Base-by-base conservation (phyloP, 1,139 yeast genomes). In the Magnusiomyces suaveolens region DNA sequence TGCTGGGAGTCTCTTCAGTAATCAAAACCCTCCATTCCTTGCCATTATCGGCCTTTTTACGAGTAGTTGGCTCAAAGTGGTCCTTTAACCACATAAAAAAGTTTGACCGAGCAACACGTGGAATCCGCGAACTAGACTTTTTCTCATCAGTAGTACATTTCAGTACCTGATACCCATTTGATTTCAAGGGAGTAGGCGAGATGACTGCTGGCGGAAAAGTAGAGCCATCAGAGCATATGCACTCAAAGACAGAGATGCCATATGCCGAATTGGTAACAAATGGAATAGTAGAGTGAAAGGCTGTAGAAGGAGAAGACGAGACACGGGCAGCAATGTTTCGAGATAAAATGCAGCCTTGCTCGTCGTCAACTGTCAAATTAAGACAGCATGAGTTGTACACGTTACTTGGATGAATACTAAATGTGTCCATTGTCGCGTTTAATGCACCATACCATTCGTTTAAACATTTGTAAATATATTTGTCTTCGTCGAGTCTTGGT, bases 221-320 rank as follows among this genome's bases (percentile, higher is more conserved):
- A 2, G 54, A 3, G 2, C 54, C 54, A 24, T 47, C 51, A 4
- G 51, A 14, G 33, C 54, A 29, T 12, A 52, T 44, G 16, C 51
- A 39, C 36, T 52, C 54, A 26, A 46, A 29, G 29, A 46, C 23
- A 32, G 49, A 29, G 2, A 43, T 8, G 6, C 26, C n/a, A 21
- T 20, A 21, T 3, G 26, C 8, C 10, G n/a, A 6, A 6, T 6
- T 4, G 6, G 6, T 23, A 6, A 21, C 3, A 21, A 4, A 21
- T 6, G 46, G 46, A 4, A 38, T 20, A 10, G 21, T 8, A 4
- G 25, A 20, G 10, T 10, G 6, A 10, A 21, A 21, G 26, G n/a
- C 6, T 6, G 4, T 16, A n/a, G 18, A 38, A 29, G 36, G 36
- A 6, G 6, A 6, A 38, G 20, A 10, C n/a, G n/a, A n/a, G n/a